These are phyloP conservation scores for Euphorbia neoarborescens DNA, from an alignment of 441 rosid species.

Conservation along the genomic window DNA sequence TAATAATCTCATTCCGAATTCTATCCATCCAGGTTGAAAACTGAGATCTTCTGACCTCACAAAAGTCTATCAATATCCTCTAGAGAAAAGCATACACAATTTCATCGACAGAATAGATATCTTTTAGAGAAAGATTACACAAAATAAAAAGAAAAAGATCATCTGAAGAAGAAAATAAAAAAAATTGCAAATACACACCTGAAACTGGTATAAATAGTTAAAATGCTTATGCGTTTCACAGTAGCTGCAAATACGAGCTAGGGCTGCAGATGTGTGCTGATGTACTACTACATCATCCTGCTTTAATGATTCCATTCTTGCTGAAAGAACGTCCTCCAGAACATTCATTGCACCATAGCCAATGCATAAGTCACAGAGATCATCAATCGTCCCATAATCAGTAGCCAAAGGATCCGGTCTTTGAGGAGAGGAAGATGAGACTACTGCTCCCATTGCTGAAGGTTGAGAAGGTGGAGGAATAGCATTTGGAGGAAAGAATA, in stretches of 20 bases:
- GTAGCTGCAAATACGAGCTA: slow-evolving; percentile 75
- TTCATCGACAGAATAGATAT: background rate
- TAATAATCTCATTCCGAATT: too few relatives aligned
- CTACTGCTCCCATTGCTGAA: slow-evolving; percentile 41
- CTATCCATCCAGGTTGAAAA: slow-evolving; percentile 10
- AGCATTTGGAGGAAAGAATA: slow-evolving; percentile 74
- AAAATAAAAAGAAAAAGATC: background rate
- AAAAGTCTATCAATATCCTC: background rate
- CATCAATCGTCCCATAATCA: slow-evolving; percentile 91
- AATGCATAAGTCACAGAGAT: slow-evolving; percentile 68
- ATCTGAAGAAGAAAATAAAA: background rate
- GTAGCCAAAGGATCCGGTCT: slow-evolving; percentile 84
- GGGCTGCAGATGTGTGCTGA: slow-evolving; percentile 62
- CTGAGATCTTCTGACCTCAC: background rate
- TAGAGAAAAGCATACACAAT: slow-evolving; percentile 8
- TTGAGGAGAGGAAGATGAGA: slow-evolving; percentile 83
- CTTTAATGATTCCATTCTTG: slow-evolving; percentile 54
- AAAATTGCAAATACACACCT: slow-evolving; percentile 41
- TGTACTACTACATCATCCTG: slow-evolving; percentile 50
- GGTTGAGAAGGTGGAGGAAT: slow-evolving; percentile 74
- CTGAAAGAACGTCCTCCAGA: slow-evolving; percentile 76
- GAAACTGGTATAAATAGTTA: slow-evolving; percentile 84
- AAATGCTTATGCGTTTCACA: slow-evolving; percentile 85
- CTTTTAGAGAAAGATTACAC: background rate
- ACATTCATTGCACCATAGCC: slow-evolving; percentile 80